Evolutionary conservation across 2,329 filamentous ascomycete genomes (phyloP), one percentile per base, ranked within the genome.

Genomic region (Aurifilum marmelostoma): DNA sequence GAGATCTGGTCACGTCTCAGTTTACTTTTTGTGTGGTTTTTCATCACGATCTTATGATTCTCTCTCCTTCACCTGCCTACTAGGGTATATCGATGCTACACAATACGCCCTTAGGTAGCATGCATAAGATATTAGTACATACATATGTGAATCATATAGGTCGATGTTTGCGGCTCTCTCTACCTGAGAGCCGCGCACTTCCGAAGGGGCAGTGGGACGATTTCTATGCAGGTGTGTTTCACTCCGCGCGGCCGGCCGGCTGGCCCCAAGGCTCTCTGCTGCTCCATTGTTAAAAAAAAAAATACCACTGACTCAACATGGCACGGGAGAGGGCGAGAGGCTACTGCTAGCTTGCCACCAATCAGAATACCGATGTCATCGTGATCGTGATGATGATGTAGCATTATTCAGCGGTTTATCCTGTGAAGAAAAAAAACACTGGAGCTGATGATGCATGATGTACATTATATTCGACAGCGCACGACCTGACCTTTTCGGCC

Each of bases 1-100:
- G 37, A 32, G 52, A 66, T 60, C 54, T 43, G 27, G n/a, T 59
- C 27, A 34, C 52, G 21, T 47, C 43, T 47, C 18, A n/a, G 43
- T n/a, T n/a, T 47, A 7, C 18, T 47, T 6, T n/a, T 7, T 47
- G 43, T n/a, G 18, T 47, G n/a, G n/a, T 21, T n/a, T n/a, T n/a
- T 47, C 21, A n/a, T 47, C 43, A 47, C 2, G 18, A 47, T 47
- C 43, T 47, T n/a, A 47, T 47, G 43, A 47, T 47, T 47, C 43
- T 47, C 9, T 11, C 21, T n/a, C 21, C 5, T 47, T 16, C 50
- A 32, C 50, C 50, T 52, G 52, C 41, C 62, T 37, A 11, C 16
- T 3, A 34, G 2, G 12, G n/a, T 27, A 14, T 11, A 8, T 11
- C 9, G 8, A 47, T 54, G n/a, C 50, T 54, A 54, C 50, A n/a